These are phyloP conservation scores for Fraxinus baroniana DNA, from an alignment of 305 asterid species.

Conservation along the genomic window DNA sequence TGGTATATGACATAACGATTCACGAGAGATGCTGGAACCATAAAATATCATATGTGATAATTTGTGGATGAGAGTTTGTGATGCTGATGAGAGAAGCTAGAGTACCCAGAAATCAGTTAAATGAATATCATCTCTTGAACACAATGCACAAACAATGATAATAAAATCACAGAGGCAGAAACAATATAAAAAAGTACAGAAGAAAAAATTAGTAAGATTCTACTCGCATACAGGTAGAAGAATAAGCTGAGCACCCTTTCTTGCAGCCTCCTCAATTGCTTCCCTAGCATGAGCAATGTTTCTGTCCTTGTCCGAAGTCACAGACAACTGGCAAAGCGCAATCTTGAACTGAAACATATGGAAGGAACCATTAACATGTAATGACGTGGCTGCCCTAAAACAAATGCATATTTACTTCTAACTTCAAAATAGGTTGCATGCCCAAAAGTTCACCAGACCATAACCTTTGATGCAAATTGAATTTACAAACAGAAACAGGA, in stretches of 20 bases:
- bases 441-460: not conserved
- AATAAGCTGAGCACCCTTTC: conserved; percentile 69
- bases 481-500: not conserved
- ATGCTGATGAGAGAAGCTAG: not conserved
- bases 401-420: not conserved
- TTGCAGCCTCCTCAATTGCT: conserved; percentile 66
- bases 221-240: conserved; percentile 73
- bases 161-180: conserved; percentile 2
- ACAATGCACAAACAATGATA: conserved; percentile 1
- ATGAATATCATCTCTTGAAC: conserved; percentile 6
- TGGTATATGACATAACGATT: conserved; percentile 2
- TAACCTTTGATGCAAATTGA: not conserved
- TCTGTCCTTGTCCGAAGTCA: conserved; percentile 61
- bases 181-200: not conserved
- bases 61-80: not conserved
- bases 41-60: conserved; percentile 15
- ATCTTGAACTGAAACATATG: conserved; percentile 68
- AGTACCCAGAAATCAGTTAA: conserved; percentile 8
- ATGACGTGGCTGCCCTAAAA: not conserved
- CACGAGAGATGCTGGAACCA: not conserved
- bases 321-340: conserved; percentile 81
- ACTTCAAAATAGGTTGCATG: not conserved
- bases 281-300: conserved; percentile 68
- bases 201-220: not conserved
- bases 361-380: conserved; percentile 7